These are phyloP conservation scores for Massariosphaeria phaeospora DNA, from an alignment of 495 filamentous ascomycete species.

Conservation along the genomic window DNA sequence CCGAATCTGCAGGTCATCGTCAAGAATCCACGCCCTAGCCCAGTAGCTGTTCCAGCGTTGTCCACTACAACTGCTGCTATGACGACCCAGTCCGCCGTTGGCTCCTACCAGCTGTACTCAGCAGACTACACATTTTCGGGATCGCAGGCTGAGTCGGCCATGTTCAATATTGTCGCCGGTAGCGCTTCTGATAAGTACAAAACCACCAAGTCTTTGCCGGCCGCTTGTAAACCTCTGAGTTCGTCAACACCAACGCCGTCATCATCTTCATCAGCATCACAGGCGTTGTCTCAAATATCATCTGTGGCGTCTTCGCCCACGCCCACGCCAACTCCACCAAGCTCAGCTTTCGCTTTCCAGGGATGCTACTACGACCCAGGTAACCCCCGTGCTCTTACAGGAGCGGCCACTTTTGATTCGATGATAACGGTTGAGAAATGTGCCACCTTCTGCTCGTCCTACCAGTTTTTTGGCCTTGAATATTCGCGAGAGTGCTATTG, in stretches of 20 bases:
- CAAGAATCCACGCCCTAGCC: constrained; percentile 44
- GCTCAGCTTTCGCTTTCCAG: constrained; percentile 21
- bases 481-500: constrained; percentile 38
- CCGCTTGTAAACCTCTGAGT: constrained; percentile 31
- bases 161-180: constrained; percentile 47
- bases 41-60: constrained; percentile 48
- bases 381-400: constrained; percentile 11
- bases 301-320: too few relatives aligned
- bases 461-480: constrained; percentile 26
- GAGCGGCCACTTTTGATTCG: constrained; percentile 1
- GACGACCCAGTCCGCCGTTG: constrained; percentile 48
- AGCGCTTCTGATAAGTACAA: constrained; percentile 43
- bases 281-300: too few relatives aligned
- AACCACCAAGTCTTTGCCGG: constrained; percentile 35
- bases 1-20: constrained; percentile 46
- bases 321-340: too few relatives aligned
- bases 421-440: constrained; percentile 29
- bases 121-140: constrained; percentile 45
- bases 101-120: constrained; percentile 51
- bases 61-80: constrained; percentile 45
- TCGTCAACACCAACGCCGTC: constrained; percentile 34
- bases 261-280: too few relatives aligned
- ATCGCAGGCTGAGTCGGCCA: constrained; percentile 47
- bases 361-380: constrained; percentile 27
- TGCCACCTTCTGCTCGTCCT: constrained; percentile 17